phyloP scores from a whole-genome alignment of 1,284 basidiomycete species.

The Melampsora larici-populina region DNA sequence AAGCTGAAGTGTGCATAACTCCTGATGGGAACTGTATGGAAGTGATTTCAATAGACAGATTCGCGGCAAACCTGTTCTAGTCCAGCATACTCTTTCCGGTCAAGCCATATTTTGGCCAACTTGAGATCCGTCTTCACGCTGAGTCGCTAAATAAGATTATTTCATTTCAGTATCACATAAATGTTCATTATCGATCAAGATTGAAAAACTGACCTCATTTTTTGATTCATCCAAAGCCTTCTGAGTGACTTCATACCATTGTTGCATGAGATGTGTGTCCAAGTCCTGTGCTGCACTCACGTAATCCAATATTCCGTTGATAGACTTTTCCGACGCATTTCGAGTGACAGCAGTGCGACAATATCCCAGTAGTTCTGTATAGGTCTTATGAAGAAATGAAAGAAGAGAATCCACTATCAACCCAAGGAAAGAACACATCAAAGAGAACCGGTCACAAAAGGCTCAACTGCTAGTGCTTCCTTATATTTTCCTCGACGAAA shows the following conservation, averaged over 20 bases:
- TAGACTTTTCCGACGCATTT: conserved; percentile 73
- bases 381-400: conserved; percentile 14
- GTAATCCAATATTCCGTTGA: conserved; percentile 97
- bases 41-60: background rate
- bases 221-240: conserved; percentile 83
- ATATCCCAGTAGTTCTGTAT: conserved; percentile 27
- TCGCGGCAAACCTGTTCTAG: conserved; percentile 66
- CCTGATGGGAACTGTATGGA: background rate
- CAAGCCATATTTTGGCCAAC: conserved; percentile 93
- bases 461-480: conserved; percentile 82
- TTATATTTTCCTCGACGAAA: conserved; percentile 74
- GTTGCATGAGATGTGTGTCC: conserved; percentile 81
- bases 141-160: conserved; percentile 63
- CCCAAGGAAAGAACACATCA: background rate
- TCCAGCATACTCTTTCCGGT: conserved; percentile 82
- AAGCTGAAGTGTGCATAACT: no score
- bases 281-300: conserved; percentile 78
- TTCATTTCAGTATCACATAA: background rate
- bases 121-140: conserved; percentile 95
- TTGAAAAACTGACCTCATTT: conserved; percentile 70
- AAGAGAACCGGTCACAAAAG: conserved; percentile 54
- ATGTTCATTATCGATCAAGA: background rate
- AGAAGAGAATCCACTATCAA: background rate
- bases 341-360: conserved; percentile 58
- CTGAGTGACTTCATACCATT: conserved; percentile 92